phyloP scores from a whole-genome alignment of 371 early-diverging fungal genomes.

The Actinomortierella wolfii region DNA sequence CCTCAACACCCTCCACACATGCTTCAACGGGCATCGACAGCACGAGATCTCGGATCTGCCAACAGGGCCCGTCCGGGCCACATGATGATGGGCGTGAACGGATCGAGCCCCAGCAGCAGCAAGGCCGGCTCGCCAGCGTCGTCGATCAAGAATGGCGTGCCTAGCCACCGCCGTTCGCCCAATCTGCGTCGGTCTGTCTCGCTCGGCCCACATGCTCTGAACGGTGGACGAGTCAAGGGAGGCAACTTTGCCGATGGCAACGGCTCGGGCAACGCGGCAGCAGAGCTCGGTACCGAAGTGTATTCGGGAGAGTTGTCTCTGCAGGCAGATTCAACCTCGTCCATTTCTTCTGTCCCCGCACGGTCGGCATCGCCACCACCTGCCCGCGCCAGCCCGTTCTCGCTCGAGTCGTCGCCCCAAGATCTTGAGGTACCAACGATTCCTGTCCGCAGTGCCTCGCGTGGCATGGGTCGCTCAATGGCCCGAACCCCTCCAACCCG shows the following conservation, averaged over 20 bases:
- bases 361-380: neutral
- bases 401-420: conserved; percentile 25
- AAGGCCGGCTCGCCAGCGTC: too few species aligned
- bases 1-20: conserved; percentile 7
- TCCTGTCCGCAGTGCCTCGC: conserved; percentile 32
- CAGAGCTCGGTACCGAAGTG: conserved; percentile 15
- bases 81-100: too few species aligned
- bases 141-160: too few species aligned
- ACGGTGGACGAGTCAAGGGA: conserved; percentile 10
- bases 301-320: conserved; percentile 12
- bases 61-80: neutral
- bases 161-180: conserved; percentile 12
- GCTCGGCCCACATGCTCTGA: conserved; percentile 10
- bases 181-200: conserved; percentile 30
- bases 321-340: conserved; percentile 16
- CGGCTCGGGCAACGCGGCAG: conserved; percentile 8
- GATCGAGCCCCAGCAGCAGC: too few species aligned
- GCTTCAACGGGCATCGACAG: conserved; percentile 12
- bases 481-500: conserved; percentile 7
- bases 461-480: conserved; percentile 35
- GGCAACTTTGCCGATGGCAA: too few species aligned
- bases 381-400: conserved; percentile 22
- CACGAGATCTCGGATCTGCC: neutral
- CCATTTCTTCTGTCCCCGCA: neutral
- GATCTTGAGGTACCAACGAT: conserved; percentile 32